A percentile compares a stretch with the other conserved stretches of the same genome.
phyloP scores from a whole-genome alignment of 805 yeast species.

The Cyberlindnera saturnus region DNA sequence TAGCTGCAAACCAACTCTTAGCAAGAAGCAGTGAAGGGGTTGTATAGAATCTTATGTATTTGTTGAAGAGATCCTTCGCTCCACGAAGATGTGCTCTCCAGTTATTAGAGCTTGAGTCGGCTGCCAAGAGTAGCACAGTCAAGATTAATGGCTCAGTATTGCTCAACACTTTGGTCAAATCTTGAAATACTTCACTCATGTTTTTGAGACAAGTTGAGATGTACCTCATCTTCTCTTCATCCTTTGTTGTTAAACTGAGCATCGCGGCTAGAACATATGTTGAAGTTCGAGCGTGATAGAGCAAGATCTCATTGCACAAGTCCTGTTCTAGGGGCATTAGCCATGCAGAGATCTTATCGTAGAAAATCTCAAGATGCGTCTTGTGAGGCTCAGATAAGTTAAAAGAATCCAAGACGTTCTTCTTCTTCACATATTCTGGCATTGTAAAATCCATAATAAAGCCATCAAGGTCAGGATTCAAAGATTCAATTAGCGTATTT shows the following conservation, averaged over 20 bases:
- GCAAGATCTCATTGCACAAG: constrained; percentile 46
- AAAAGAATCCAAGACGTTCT: constrained; percentile 18
- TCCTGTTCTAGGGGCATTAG: constrained; percentile 27
- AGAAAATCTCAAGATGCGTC: constrained; percentile 17
- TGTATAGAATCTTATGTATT: constrained; percentile 29
- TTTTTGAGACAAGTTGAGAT: constrained; percentile 44
- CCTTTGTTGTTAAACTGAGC: constrained; percentile 49
- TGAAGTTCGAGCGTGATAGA: constrained; percentile 41
- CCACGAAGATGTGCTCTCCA: constrained; percentile 68
- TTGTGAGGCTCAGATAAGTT: constrained; percentile 19
- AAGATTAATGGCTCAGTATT: constrained; percentile 64
- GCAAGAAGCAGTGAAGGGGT: constrained; percentile 36
- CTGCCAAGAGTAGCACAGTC: constrained; percentile 58
- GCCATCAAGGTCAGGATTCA: constrained; percentile 15
- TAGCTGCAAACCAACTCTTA: constrained; percentile 50
- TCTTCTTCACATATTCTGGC: constrained; percentile 15
- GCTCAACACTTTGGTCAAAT: constrained; percentile 34
- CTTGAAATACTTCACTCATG: constrained; percentile 33
- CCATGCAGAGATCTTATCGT: constrained; percentile 19
- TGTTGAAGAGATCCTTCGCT: constrained; percentile 55
- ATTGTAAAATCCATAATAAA: constrained; percentile 14
- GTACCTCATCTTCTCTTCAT: constrained; percentile 34
- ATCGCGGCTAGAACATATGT: constrained; percentile 51
- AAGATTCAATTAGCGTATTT: constrained; percentile 18
- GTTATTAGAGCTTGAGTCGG: constrained; percentile 46